Conservation (phyloP, 176 grass and related monocot species). For the Dactylis glomerata region DNA sequence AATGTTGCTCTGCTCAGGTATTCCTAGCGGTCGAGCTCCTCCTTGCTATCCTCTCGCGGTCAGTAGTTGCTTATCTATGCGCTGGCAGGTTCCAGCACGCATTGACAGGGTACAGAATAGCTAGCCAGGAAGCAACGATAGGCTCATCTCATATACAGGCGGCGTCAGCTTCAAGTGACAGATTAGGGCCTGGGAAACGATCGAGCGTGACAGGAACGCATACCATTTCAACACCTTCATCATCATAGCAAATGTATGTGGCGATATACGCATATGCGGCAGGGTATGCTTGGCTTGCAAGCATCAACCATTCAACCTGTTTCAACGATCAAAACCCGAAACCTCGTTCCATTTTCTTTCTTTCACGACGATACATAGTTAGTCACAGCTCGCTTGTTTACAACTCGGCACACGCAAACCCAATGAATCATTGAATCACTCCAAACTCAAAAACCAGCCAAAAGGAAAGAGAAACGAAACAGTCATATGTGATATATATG, state of each 20-base stretch:
- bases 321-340: not conserved
- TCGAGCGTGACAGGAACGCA: not conserved
- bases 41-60: not conserved
- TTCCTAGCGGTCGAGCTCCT: not conserved
- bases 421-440: slow-evolving; percentile 31
- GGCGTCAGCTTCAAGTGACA: not conserved
- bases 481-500: not conserved
- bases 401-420: slow-evolving; percentile 24
- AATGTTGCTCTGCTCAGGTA: not conserved
- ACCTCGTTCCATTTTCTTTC: not conserved
- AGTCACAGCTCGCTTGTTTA: slow-evolving; percentile 38
- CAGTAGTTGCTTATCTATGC: slow-evolving; percentile 11
- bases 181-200: not conserved
- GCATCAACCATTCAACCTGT: not conserved
- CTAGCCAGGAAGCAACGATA: not conserved
- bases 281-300: slow-evolving; percentile 34
- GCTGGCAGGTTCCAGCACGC: slow-evolving; percentile 22
- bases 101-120: not conserved
- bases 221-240: not conserved
- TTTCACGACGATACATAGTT: not conserved
- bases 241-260: slow-evolving; percentile 1
- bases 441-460: not conserved
- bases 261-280: not conserved
- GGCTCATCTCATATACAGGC: not conserved
- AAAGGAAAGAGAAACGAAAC: not conserved